Conservation (phyloP, 164 flowering plant genomes). For the Liquidambar formosana region DNA sequence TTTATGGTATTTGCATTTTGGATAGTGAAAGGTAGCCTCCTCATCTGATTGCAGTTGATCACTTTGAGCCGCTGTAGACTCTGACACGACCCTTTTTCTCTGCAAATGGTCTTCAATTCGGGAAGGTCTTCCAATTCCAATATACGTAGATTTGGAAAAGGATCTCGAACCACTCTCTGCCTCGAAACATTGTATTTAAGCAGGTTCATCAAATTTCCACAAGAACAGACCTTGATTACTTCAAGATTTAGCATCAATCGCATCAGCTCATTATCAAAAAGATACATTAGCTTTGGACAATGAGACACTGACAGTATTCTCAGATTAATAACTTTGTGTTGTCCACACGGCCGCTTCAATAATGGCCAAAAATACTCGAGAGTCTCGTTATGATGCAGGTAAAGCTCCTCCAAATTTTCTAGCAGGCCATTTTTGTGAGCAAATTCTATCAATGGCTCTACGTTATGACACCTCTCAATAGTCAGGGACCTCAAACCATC, state of each 20-base stretch:
- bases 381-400: background rate
- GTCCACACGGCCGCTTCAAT: too few species aligned
- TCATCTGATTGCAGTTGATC: conserved; percentile 8
- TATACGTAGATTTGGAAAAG: conserved; percentile 3
- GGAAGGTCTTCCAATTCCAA: conserved; percentile 7
- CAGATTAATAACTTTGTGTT: conserved; percentile 1
- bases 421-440: background rate
- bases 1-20: background rate
- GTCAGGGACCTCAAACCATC: conserved; percentile 9
- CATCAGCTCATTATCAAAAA: background rate
- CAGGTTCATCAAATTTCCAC: background rate
- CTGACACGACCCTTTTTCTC: background rate
- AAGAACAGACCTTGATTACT: conserved; percentile 9
- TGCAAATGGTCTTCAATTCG: conserved; percentile 12
- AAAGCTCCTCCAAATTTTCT: conserved; percentile 15
- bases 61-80: conserved; percentile 4
- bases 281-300: background rate
- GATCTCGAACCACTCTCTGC: background rate
- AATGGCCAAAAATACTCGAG: conserved; percentile 1
- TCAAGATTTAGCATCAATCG: conserved; percentile 4
- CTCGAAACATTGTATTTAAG: background rate
- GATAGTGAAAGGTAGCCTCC: conserved; percentile 7
- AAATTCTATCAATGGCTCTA: conserved; percentile 3
- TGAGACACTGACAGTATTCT: background rate
- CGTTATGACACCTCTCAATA: background rate